These are phyloP conservation scores for Saccharum hybrid DNA, from an alignment of 202 grass and related monocot genomes.

Conservation along the genomic window DNA sequence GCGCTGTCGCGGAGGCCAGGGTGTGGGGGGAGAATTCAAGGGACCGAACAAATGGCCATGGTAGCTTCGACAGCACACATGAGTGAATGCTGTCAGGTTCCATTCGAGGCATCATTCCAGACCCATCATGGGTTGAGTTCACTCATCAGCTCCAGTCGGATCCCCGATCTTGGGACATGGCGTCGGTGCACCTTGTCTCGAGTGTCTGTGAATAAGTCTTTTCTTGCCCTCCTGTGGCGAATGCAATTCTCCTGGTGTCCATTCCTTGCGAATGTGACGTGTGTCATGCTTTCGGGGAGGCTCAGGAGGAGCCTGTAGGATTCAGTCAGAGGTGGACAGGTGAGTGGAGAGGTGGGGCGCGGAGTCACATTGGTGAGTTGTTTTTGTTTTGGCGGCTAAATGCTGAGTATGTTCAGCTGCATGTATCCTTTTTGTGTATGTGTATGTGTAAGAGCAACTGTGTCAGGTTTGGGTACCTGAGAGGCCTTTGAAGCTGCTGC, in stretches of 20 bases:
- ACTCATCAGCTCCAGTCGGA: constrained; percentile 33
- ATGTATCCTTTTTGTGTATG: constrained; percentile 30
- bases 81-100: constrained; percentile 56
- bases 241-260: constrained; percentile 46
- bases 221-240: constrained; percentile 36
- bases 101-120: background rate
- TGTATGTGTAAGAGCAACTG: background rate
- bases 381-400: constrained; percentile 17
- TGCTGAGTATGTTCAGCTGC: constrained; percentile 20
- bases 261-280: constrained; percentile 47
- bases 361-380: constrained; percentile 27
- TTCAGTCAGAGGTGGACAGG: constrained; percentile 39
- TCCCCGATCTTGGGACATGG: constrained; percentile 29
- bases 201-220: constrained; percentile 60
- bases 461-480: constrained; percentile 11
- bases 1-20: constrained; percentile 68
- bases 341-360: constrained; percentile 2
- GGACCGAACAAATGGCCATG: constrained; percentile 49
- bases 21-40: constrained; percentile 83
- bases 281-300: constrained; percentile 34
- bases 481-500: background rate
- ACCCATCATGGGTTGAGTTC: constrained; percentile 26
- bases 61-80: constrained; percentile 79
- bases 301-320: constrained; percentile 24
- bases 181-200: background rate